These are phyloP conservation scores for Handroanthus guayacan DNA, from an alignment of 257 asterid species.

Conservation along the genomic window DNA sequence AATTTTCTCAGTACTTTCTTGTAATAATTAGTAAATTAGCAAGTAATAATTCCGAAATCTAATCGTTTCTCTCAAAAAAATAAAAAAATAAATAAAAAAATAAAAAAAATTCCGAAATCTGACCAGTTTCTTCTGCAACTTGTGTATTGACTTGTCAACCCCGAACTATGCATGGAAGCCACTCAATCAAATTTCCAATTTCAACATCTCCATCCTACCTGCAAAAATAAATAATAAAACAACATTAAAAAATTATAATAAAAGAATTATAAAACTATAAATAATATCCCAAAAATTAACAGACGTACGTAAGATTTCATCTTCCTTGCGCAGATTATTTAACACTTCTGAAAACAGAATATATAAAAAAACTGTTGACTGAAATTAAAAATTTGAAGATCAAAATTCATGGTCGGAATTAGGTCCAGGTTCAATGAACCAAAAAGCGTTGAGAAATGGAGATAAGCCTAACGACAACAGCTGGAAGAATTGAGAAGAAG, in stretches of 20 bases:
- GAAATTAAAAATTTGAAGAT: not conserved
- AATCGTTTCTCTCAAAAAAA: no score
- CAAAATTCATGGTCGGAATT: not conserved
- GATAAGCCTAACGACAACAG: not conserved
- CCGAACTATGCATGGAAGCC: not conserved
- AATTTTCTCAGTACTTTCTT: no score
- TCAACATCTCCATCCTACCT: not conserved
- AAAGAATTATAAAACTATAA: not conserved
- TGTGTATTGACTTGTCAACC: not conserved
- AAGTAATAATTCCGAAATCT: no score
- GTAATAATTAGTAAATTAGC: no score
- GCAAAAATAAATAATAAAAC: not conserved
- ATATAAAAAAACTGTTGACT: no score
- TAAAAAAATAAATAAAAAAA: no score
- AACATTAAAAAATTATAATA: not conserved
- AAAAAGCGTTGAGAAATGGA: constrained; percentile 35
- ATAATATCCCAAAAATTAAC: not conserved
- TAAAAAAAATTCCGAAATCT: not conserved
- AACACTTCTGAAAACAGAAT: no score
- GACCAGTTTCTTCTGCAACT: constrained; percentile 30
- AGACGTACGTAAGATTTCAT: no score
- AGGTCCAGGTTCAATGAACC: constrained; percentile 44
- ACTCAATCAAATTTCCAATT: not conserved
- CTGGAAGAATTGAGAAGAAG: constrained; percentile 8
- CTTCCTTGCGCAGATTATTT: no score